These are phyloP conservation scores for Calocybe cyanea DNA, from an alignment of 768 basidiomycete genomes.

Conservation along the genomic window DNA sequence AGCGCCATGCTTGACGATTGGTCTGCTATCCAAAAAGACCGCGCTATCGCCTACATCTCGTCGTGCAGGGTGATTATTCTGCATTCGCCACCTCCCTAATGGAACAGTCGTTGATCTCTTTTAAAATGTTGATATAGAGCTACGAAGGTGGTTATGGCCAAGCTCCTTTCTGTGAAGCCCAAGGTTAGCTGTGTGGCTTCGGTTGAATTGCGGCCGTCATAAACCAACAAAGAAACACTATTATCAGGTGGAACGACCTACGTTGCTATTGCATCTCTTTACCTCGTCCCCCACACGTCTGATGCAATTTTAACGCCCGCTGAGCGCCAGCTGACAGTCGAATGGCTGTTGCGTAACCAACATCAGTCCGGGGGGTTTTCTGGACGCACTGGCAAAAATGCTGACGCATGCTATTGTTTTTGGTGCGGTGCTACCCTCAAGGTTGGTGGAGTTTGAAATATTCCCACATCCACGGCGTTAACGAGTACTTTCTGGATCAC, in stretches of 20 bases:
- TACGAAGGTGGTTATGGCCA: constrained; percentile 95
- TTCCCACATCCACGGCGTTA: not conserved
- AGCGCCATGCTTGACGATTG: constrained; percentile 77
- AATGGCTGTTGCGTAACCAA: constrained; percentile 80
- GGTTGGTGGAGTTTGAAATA: constrained; percentile 41
- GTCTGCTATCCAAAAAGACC: constrained; percentile 62
- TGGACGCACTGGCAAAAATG: constrained; percentile 82
- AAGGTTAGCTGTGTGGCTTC: constrained; percentile 46
- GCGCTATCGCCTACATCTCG: constrained; percentile 60
- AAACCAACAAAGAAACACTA: not conserved
- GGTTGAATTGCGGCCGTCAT: not conserved
- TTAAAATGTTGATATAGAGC: constrained; percentile 45
- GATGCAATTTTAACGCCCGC: constrained; percentile 25
- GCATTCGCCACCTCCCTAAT: too few relatives aligned
- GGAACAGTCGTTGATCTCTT: too few relatives aligned
- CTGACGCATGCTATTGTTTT: constrained; percentile 95
- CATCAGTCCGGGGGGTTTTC: constrained; percentile 72
- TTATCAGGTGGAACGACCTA: constrained; percentile 87
- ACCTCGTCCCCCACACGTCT: constrained; percentile 38
- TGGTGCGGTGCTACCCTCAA: constrained; percentile 85
- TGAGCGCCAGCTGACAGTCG: constrained; percentile 53
- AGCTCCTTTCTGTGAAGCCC: constrained; percentile 75
- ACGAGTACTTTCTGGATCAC: not conserved
- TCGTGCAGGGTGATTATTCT: constrained; percentile 67
- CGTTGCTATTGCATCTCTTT: constrained; percentile 76